Evolutionary conservation across 2,329 filamentous ascomycete genomes (phyloP).

Genomic region (Monosporascus sp.): DNA sequence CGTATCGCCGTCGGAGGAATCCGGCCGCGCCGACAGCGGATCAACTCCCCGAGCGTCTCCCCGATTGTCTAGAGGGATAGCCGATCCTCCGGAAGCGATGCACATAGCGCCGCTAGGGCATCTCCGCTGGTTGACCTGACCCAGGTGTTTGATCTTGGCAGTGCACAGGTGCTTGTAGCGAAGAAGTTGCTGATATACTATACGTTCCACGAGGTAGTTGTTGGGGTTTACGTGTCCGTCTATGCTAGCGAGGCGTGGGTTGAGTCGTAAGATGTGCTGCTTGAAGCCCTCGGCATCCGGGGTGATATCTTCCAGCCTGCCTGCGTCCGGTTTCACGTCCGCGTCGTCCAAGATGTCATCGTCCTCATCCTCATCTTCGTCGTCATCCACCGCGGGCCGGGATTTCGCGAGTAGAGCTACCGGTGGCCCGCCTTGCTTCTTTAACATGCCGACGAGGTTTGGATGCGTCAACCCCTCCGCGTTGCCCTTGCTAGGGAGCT

Average conservation of each 20-base stretch:
- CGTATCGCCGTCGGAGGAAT: conserved; percentile 60
- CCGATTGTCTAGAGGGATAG: conserved; percentile 55
- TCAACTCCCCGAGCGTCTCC: conserved; percentile 57
- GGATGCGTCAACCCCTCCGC: conserved; percentile 33
- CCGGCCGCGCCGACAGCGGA: conserved; percentile 44
- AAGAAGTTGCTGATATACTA: conserved; percentile 73
- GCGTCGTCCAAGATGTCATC: conserved; percentile 51
- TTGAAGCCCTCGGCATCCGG: conserved; percentile 74
- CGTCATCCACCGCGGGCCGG: conserved; percentile 40
- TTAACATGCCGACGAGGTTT: conserved; percentile 46
- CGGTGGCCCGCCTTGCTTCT: conserved; percentile 48
- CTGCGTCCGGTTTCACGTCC: conserved; percentile 57
- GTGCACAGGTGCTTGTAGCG: conserved; percentile 75
- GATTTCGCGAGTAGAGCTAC: conserved; percentile 42
- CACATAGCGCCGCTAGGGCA: conserved; percentile 63
- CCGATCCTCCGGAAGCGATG: conserved; percentile 60
- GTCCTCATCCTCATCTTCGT: conserved; percentile 58
- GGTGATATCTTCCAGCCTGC: conserved; percentile 60
- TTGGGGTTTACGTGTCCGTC: conserved; percentile 31
- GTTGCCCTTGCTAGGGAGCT: conserved; percentile 37
- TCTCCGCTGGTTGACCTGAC: conserved; percentile 44
- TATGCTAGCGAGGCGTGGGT: conserved; percentile 58
- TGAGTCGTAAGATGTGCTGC: conserved; percentile 65
- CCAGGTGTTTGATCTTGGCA: conserved; percentile 64
- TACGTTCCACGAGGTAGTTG: conserved; percentile 67